phyloP scores from a whole-genome alignment of 805 yeast species.

The Candida ovalis region DNA sequence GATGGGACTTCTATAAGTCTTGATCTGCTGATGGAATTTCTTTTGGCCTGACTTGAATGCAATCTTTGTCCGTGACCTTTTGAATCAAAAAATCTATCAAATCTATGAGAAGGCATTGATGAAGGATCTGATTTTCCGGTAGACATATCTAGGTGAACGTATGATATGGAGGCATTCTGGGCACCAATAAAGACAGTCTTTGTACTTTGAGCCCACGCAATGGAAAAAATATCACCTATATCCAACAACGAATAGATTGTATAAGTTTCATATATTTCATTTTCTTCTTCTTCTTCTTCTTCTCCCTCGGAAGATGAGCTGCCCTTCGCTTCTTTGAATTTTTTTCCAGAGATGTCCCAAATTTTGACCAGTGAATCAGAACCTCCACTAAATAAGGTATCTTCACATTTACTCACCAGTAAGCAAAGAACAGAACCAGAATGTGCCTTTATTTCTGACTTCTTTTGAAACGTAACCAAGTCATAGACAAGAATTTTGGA shows the following conservation, averaged over 20 bases:
- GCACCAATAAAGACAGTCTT: conserved; percentile 79
- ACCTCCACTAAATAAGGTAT: conserved; percentile 75
- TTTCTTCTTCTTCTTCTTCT: conserved; percentile 4
- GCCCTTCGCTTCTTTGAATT: not conserved
- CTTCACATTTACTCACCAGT: conserved; percentile 49
- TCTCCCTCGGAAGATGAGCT: not conserved
- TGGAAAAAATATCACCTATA: conserved; percentile 89
- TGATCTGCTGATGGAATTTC: conserved; percentile 18
- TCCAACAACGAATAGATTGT: conserved; percentile 82
- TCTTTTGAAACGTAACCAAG: conserved; percentile 56
- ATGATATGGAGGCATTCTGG: conserved; percentile 85
- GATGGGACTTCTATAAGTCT: conserved; percentile 64
- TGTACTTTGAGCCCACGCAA: conserved; percentile 59
- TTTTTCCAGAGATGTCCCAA: conserved; percentile 52
- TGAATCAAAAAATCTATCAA: conserved; percentile 86
- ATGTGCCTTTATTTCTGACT: conserved; percentile 55
- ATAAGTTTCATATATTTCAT: conserved; percentile 37
- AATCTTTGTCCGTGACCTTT: conserved; percentile 59
- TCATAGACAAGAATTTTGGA: conserved; percentile 73
- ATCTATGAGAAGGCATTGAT: conserved; percentile 60
- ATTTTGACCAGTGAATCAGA: conserved; percentile 86
- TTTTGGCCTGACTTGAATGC: conserved; percentile 16
- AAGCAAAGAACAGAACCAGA: conserved; percentile 73
- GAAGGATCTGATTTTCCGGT: conserved; percentile 28
- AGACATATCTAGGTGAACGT: conserved; percentile 44